Conservation (phyloP, 2,329 filamentous ascomycete species). For the Verticillium nubilum region DNA sequence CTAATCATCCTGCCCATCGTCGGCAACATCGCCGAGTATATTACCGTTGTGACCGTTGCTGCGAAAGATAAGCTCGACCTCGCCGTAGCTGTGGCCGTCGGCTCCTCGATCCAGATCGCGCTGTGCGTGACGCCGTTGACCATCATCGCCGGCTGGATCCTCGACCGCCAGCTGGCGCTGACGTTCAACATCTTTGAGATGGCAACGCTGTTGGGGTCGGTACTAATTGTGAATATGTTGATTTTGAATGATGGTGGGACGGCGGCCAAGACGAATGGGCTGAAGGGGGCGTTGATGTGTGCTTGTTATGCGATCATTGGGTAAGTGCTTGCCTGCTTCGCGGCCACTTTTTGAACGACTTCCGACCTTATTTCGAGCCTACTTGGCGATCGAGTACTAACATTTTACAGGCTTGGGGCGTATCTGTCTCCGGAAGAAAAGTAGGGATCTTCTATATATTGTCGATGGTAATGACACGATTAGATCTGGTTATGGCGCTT, state of each 20-base stretch:
- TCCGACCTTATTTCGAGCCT: background rate
- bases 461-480: background rate
- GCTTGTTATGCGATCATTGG: conserved; percentile 49
- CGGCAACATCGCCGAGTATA: conserved; percentile 58
- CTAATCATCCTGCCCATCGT: conserved; percentile 58
- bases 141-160: conserved; percentile 53
- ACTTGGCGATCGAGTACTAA: background rate
- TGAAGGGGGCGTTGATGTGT: conserved; percentile 52
- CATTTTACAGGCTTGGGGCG: background rate
- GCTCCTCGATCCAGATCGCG: conserved; percentile 56
- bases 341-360: no score
- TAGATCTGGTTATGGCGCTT: background rate
- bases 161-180: conserved; percentile 53
- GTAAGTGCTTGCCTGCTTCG: conserved; percentile 14
- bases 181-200: conserved; percentile 75
- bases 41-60: conserved; percentile 56
- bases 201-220: conserved; percentile 63
- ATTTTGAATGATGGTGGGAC: conserved; percentile 67
- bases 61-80: conserved; percentile 57
- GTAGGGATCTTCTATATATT: background rate
- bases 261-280: conserved; percentile 45
- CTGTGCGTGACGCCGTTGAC: conserved; percentile 56
- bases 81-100: conserved; percentile 55
- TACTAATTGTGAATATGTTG: conserved; percentile 70
- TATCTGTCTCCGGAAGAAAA: conserved; percentile 4